Evolutionary conservation across 2,329 filamentous ascomycete genomes (phyloP).

Genomic region (Zymoseptoria tritici): DNA sequence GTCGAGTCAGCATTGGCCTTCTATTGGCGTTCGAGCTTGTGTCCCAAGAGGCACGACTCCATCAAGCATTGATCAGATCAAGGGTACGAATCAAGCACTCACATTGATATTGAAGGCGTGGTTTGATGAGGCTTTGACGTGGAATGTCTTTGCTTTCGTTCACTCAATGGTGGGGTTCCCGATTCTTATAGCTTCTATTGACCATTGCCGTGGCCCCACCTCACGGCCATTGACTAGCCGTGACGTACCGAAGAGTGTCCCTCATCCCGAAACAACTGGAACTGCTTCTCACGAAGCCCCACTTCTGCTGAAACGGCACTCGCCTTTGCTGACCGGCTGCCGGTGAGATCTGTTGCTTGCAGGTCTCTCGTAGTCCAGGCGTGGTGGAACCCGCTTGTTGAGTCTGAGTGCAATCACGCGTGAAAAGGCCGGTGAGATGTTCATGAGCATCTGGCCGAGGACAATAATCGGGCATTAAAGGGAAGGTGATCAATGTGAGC

Average conservation of each 20-base stretch:
- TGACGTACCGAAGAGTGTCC: not conserved
- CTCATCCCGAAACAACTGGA: not conserved
- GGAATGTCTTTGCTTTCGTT: not conserved
- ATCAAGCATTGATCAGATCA: not conserved
- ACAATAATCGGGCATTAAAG: not conserved
- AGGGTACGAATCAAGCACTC: not conserved
- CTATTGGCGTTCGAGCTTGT: not conserved
- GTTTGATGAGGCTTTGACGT: not conserved
- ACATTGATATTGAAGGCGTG: not conserved
- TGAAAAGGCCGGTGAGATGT: too few species aligned
- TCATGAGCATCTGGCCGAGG: not conserved
- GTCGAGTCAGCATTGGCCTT: not conserved
- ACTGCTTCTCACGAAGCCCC: not conserved
- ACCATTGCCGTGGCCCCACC: not conserved
- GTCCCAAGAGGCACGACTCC: not conserved
- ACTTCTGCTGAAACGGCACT: not conserved
- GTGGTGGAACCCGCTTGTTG: not conserved
- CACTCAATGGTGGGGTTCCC: not conserved
- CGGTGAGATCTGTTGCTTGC: not conserved
- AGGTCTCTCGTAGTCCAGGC: too few species aligned
- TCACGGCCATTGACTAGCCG: not conserved
- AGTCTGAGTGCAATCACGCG: not conserved
- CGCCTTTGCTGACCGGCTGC: not conserved
- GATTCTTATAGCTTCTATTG: not conserved
- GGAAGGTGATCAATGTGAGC: not conserved